Evolutionary conservation across 148 eudicot genomes (phyloP), one percentile per base, ranked within the genome.

Genomic region (Gaultheria prostrata): DNA sequence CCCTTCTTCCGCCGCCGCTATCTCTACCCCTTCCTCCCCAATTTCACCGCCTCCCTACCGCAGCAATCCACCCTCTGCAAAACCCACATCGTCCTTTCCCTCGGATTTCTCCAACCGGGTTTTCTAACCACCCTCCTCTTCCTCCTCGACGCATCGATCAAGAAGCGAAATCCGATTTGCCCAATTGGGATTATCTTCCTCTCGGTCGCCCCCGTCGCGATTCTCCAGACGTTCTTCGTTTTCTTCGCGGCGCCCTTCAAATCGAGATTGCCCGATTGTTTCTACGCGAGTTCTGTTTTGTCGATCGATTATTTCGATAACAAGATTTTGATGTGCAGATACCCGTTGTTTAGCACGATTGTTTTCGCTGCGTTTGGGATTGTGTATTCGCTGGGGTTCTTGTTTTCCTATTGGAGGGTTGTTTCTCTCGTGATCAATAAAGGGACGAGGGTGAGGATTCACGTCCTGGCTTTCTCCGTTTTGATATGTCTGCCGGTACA

Each of bases 31-130:
- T 86, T 80, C 77, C 28, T 90, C n/a, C 91, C 90, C 13, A 21
- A 77, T 0, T 20, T 88, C 6, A 48, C 89, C n/a, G n/a, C n/a
- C n/a, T n/a, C n/a, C 24, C 2, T 91, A 0, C 4, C 84, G 15
- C 84, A 85, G 17, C 92, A 93, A 49, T 53, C 85, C 53, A 63
- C 48, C 8, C 76, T 93, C 24, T 94, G 98, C 39, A 88, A 90
- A 77, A 2, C 86, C 9, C 91, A 93, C 32, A 80, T 91, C 1
- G 89, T 93, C 18, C 87, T 92, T 28, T 90, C 95, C 3, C 88
- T 94, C n/a, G 98, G 98, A 8, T 74, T 94, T 14, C 86, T 86
- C 32, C 89, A 94, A 71, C 98, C 98, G 3, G 95, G 94, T 0
- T 93, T 92, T 73, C 46, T 94, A 10, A 80, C 91, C 24, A 82